phyloP scores from a whole-genome alignment of 2,329 filamentous ascomycete species.

The Xylaria sp. region DNA sequence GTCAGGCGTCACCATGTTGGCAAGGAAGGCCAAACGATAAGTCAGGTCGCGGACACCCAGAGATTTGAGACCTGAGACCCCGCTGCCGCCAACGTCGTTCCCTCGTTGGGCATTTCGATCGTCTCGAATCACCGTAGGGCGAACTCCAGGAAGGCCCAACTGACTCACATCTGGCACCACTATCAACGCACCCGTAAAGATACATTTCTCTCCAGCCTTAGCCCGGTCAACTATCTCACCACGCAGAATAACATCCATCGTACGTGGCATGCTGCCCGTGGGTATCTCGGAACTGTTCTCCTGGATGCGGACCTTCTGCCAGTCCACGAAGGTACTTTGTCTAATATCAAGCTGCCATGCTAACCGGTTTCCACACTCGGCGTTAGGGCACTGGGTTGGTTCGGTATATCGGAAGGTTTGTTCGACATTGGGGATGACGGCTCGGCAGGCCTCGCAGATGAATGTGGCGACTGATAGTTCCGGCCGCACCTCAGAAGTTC shows the following conservation, averaged over 20 bases:
- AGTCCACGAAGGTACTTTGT: constrained; percentile 97
- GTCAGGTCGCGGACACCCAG: constrained; percentile 94
- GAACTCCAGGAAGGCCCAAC: constrained; percentile 82
- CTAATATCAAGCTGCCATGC: constrained; percentile 98
- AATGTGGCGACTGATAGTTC: constrained; percentile 93
- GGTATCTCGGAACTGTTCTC: constrained; percentile 98
- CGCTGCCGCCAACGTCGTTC: constrained; percentile 79
- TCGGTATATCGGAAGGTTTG: constrained; percentile 98
- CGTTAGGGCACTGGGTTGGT: constrained; percentile 91
- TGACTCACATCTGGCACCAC: constrained; percentile 97
- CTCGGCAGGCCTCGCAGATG: constrained; percentile 84
- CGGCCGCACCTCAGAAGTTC: constrained; percentile 94
- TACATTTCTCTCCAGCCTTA: constrained; percentile 96
- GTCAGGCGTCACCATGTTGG: constrained; percentile 94
- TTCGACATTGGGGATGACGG: constrained; percentile 85
- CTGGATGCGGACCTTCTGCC: constrained; percentile 98
- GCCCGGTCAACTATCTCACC: constrained; percentile 97
- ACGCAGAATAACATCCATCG: constrained; percentile 93
- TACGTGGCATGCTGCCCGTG: constrained; percentile 96
- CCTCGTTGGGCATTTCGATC: constrained; percentile 72
- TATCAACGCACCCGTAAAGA: constrained; percentile 94
- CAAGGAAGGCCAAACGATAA: constrained; percentile 93
- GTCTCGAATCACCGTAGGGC: constrained; percentile 82
- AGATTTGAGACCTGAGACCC: constrained; percentile 85
- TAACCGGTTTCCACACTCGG: constrained; percentile 80